phyloP scores from a whole-genome alignment of 768 basidiomycete genomes.

The Tricholoma furcatifolium region DNA sequence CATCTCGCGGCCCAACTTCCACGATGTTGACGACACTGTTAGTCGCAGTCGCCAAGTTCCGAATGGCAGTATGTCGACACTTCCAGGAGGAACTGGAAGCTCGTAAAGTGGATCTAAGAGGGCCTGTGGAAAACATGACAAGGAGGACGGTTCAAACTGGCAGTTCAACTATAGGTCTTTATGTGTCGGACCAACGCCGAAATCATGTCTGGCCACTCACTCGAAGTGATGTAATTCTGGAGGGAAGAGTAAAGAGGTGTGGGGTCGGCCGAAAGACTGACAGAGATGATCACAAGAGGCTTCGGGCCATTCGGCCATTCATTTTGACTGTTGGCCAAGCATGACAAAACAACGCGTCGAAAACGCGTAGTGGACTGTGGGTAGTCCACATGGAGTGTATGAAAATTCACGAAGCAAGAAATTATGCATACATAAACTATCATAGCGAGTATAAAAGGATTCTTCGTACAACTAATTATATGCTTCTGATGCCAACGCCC shows the following conservation, averaged over 20 bases:
- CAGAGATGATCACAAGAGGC: no score
- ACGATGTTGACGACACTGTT: constrained; percentile 63
- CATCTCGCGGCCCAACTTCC: constrained; percentile 90
- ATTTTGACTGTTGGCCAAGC: no score
- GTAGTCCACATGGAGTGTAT: no score
- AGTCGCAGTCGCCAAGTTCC: constrained; percentile 20
- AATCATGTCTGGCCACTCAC: constrained; percentile 8
- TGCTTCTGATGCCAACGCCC: no score
- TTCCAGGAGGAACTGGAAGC: constrained; percentile 3
- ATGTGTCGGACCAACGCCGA: constrained; percentile 14
- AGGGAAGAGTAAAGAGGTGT: background rate
- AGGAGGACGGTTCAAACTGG: background rate
- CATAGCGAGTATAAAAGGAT: no score
- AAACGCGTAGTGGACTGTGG: no score
- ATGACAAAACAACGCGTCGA: no score
- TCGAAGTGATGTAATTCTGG: background rate
- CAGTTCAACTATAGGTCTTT: constrained; percentile 5
- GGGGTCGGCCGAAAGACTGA: background rate
- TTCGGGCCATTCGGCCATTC: no score
- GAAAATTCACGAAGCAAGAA: no score
- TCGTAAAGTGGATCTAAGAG: constrained; percentile 11
- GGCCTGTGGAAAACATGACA: constrained; percentile 7
- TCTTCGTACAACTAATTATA: no score
- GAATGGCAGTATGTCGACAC: constrained; percentile 25
- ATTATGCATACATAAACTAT: no score